phyloP scores from a whole-genome alignment of 2,329 filamentous ascomycete genomes.

The Gnomoniopsis smithogilvyi region DNA sequence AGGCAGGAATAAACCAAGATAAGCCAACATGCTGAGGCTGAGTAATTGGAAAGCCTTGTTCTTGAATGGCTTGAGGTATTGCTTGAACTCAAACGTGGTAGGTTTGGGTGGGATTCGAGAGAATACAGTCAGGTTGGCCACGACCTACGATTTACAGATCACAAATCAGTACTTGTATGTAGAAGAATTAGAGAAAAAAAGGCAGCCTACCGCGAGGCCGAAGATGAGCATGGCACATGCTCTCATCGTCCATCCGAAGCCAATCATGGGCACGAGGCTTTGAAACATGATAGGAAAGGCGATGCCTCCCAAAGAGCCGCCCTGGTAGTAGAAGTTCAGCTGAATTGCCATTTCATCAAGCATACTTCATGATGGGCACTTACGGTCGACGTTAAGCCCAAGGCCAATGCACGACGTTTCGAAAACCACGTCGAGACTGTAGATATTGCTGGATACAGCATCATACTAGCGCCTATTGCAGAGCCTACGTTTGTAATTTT shows the following conservation, averaged over 20 bases:
- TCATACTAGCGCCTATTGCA: slow-evolving; percentile 17
- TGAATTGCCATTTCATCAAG: background rate
- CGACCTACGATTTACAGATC: background rate
- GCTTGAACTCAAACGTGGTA: slow-evolving; percentile 8
- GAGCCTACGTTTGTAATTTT: background rate
- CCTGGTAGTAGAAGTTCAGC: slow-evolving; percentile 1
- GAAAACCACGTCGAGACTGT: slow-evolving; percentile 21
- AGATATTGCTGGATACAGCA: slow-evolving; percentile 13
- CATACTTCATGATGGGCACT: background rate
- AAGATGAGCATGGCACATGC: slow-evolving; percentile 26
- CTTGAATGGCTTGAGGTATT: slow-evolving; percentile 19
- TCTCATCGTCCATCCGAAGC: slow-evolving; percentile 29
- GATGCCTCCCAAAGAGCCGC: slow-evolving; percentile 27
- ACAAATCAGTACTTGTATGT: no score
- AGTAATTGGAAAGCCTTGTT: slow-evolving; percentile 21
- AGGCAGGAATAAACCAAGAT: slow-evolving; percentile 25
- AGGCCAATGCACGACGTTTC: slow-evolving; percentile 23
- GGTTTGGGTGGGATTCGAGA: slow-evolving; percentile 10
- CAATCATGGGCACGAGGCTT: slow-evolving; percentile 23
- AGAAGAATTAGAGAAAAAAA: no score
- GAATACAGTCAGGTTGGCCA: slow-evolving; percentile 24
- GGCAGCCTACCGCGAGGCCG: background rate
- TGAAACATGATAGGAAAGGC: slow-evolving; percentile 28
- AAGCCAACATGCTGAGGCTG: slow-evolving; percentile 21
- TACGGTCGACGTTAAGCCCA: slow-evolving; percentile 18